phyloP scores from a whole-genome alignment of 2,329 filamentous ascomycete species.

The Pseudocercospora musae region DNA sequence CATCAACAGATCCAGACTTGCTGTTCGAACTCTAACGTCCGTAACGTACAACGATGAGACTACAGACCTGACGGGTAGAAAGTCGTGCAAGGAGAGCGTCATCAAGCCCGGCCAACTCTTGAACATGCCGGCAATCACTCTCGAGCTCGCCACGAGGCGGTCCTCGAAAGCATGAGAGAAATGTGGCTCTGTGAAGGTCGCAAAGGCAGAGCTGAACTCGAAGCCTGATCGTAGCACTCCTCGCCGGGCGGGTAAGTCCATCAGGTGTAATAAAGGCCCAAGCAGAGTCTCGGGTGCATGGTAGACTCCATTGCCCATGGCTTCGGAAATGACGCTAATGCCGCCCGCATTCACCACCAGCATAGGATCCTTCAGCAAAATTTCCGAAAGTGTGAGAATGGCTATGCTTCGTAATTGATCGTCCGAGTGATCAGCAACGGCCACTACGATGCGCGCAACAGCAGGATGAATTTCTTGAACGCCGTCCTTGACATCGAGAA shows the following conservation, averaged over 20 bases:
- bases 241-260: conserved; percentile 78
- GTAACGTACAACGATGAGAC: conserved; percentile 62
- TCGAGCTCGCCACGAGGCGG: conserved; percentile 78
- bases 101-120: conserved; percentile 94
- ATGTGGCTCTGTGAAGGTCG: conserved; percentile 82
- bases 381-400: conserved; percentile 87
- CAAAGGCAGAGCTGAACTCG: conserved; percentile 81
- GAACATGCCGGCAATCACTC: conserved; percentile 85
- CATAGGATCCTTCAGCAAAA: conserved; percentile 79
- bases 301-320: conserved; percentile 84
- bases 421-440: conserved; percentile 81
- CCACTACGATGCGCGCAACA: conserved; percentile 83
- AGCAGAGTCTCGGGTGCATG: conserved; percentile 88
- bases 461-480: conserved; percentile 81
- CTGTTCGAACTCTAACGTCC: conserved; percentile 60
- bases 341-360: conserved; percentile 81
- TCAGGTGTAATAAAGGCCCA: conserved; percentile 80
- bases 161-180: conserved; percentile 56
- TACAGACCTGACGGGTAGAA: conserved; percentile 78
- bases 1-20: conserved; percentile 84
- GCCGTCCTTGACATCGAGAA: conserved; percentile 91
- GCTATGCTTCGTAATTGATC: conserved; percentile 87
- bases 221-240: conserved; percentile 83
- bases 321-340: conserved; percentile 82
- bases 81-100: conserved; percentile 82